Conservation (phyloP, 2,329 filamentous ascomycete genomes). For the Cordyceps fumosorosea region DNA sequence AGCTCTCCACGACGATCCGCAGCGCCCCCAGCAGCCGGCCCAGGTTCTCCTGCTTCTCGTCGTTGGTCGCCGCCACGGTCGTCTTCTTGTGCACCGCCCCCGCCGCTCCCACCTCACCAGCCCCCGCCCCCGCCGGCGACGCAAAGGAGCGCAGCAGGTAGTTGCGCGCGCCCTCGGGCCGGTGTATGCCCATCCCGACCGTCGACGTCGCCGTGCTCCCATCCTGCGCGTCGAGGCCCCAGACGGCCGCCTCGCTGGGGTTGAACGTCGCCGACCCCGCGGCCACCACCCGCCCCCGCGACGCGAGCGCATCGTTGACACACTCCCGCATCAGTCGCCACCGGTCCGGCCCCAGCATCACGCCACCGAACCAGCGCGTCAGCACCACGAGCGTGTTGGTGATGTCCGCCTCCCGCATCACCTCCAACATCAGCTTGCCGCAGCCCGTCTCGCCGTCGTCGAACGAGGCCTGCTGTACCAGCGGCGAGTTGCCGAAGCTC, state of each 20-base stretch:
- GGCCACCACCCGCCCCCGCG: slow-evolving; percentile 29
- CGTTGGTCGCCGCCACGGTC: slow-evolving; percentile 42
- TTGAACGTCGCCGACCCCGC: slow-evolving; percentile 19
- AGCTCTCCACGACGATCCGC: slow-evolving; percentile 66
- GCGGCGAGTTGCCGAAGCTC: slow-evolving; percentile 30
- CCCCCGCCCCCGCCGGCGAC: slow-evolving; percentile 31
- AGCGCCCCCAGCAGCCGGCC: slow-evolving; percentile 64
- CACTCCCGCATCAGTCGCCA: slow-evolving; percentile 57
- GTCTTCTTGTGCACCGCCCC: slow-evolving; percentile 39
- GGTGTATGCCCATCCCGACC: slow-evolving; percentile 62
- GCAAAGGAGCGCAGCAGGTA: slow-evolving; percentile 57
- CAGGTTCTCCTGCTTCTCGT: slow-evolving; percentile 63
- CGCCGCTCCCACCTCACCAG: slow-evolving; percentile 19
- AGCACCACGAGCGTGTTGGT: slow-evolving; percentile 51
- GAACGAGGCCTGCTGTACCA: slow-evolving; percentile 44
- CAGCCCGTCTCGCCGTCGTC: slow-evolving; percentile 58
- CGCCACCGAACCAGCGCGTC: slow-evolving; percentile 56
- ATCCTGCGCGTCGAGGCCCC: slow-evolving; percentile 52
- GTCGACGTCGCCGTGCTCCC: slow-evolving; percentile 34
- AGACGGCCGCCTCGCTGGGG: slow-evolving; percentile 49
- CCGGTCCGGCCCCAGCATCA: slow-evolving; percentile 54
- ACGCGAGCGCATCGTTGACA: slow-evolving; percentile 47
- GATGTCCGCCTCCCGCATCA: slow-evolving; percentile 45
- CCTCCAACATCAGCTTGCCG: slow-evolving; percentile 48
- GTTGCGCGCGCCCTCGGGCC: slow-evolving; percentile 59